Base-by-base conservation (phyloP, 2,329 filamentous ascomycete species). In the Curvularia verruculosa region DNA sequence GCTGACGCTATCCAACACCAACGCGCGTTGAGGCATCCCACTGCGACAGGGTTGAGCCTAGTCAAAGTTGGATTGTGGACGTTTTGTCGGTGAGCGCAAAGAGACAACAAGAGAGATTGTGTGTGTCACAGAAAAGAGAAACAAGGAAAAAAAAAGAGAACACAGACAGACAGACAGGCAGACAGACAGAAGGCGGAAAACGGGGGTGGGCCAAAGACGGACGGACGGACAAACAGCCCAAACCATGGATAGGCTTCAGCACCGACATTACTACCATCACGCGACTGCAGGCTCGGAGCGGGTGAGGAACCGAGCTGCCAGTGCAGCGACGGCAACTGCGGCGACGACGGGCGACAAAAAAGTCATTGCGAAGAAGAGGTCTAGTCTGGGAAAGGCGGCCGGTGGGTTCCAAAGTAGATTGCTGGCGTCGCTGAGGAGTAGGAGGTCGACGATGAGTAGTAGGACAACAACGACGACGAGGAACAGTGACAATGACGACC, bases 391-490 rank as follows among this genome's bases (percentile, higher is more conserved):
- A 13, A 64, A 66, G 46, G 70, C 72, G 49, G 73, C 73, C 12
- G 71, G 70, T 51, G 70, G 63, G 46, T 67, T 74, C 28, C 71
- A 74, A 58, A 70, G 57, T 56, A 69, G 63, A 52, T 51, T 75
- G 52, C 58, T 73, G 31, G 71, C 72, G 34, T 75, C 73, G 58
- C 63, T 75, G 41, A 58, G 67, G 49, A 69, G 64, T 41, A 69
- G 67, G 44, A 67, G 65, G n/a, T n/a, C n/a, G 58, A 70, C 56
- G 57, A 67, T 64, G 23, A 60, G 58, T n/a, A 60, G 62, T 31
- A n/a, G n/a, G 58, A 4, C 12, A 60, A 59, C n/a, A 60, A 63
- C 29, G 58, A 2, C 15, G 58, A 70, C 56, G 57, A 67, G 65
- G 23, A 60, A 59, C 18, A 60, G 62, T 31, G 58, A 4, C 12